These are phyloP conservation scores for Dictyostelium firmibasis DNA, from an alignment of 78 protist species.

Conservation along the genomic window DNA sequence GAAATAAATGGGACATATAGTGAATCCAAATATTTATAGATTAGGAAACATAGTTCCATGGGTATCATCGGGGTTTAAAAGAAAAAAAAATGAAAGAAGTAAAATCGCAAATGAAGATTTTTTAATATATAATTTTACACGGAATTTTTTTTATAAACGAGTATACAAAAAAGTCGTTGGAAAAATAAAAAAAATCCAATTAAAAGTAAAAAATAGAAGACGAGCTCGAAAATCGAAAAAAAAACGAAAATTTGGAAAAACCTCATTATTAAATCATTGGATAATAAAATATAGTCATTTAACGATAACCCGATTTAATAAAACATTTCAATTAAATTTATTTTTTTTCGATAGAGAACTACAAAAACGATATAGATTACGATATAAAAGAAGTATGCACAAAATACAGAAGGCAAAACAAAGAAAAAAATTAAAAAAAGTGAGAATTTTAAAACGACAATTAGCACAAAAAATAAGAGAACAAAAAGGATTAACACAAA, in stretches of 20 bases:
- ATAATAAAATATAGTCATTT: background rate
- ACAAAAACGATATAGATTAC: no score
- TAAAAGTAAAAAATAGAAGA: background rate
- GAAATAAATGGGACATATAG: no score
- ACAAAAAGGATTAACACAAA: no score
- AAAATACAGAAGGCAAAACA: no score
- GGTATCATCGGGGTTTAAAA: background rate
- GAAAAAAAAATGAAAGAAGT: background rate
- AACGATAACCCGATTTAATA: background rate
- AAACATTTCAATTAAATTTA: background rate
- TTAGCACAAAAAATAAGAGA: no score
- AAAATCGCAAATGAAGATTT: background rate
- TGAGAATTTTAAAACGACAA: no score
- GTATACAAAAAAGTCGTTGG: background rate
- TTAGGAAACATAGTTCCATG: background rate
- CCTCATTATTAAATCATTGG: background rate
- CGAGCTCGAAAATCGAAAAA: background rate
- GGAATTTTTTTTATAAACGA: background rate
- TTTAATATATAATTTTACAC: background rate
- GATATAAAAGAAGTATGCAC: no score
- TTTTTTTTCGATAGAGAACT: no score
- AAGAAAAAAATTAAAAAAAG: no score
- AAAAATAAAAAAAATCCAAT: background rate
- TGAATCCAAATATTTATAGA: no score
- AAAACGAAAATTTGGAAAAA: background rate